Base-by-base conservation (phyloP, 768 basidiomycete species). In the Podaxis sp. region DNA sequence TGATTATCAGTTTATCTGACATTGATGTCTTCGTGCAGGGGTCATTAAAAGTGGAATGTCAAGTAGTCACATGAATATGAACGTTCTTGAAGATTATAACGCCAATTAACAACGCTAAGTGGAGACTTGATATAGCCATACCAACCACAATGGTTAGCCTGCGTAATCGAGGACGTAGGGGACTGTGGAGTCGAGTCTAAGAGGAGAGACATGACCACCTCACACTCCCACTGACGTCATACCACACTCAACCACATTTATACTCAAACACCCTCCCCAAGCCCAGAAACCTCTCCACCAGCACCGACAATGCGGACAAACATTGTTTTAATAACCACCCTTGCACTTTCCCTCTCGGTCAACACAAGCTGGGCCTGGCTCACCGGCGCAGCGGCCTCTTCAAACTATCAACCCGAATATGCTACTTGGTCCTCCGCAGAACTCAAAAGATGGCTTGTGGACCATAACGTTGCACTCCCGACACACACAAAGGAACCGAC, bases 401-500 rank as follows among this genome's bases (percentile, higher is more conserved):
- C 68, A n/a, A 57, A 66, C 2, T 61, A 67, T n/a, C 64, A 70
- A 3, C 69, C 75, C 49, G 72, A 72, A 22, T 82, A 81, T 67
- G 58, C 71, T 11, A 66, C 74, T 3, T 94, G 93, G 93, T 85
- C 89, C 2, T 71, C 81, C 27, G 73, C 79, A 9, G 80, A 93
- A 64, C 81, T 94, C 29, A 78, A 82, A 63, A 72, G 80, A 36
- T 93, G 90, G 89, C 85, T 94, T 59, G 77, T 85, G 49, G 80
- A 85, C 0, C 88, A 90, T 74, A 80, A 82, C 62, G 79, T 92
- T 68, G 75, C 80, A 3, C 71, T 85, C 19, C 86, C 86, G 3
- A 65, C 78, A n/a, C 73, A 76, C 47, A 62, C 77, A 11, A 75
- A 72, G 49, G 11, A 24, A 1, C 22, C 54, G 3, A 75, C 82